Evolutionary conservation across 768 basidiomycete genomes (phyloP).

Genomic region (Podaxis mareebaensis): DNA sequence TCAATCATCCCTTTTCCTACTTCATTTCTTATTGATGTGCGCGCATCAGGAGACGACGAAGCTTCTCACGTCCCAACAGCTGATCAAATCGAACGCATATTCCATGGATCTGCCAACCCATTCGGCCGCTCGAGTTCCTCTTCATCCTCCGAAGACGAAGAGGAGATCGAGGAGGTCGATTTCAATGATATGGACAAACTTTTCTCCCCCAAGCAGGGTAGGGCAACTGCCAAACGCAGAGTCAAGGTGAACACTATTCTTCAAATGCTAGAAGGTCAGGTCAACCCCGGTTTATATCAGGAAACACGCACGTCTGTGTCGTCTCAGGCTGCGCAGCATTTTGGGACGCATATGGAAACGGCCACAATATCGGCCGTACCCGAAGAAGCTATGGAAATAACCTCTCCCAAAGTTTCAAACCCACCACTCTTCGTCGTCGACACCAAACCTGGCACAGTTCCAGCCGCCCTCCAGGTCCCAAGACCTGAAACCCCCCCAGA

Average conservation of each 20-base stretch:
- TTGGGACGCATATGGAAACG: neutral
- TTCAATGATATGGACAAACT: constrained; percentile 61
- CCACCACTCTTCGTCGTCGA: constrained; percentile 18
- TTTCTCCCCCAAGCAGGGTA: constrained; percentile 26
- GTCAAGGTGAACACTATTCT: constrained; percentile 18
- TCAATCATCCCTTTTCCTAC: neutral
- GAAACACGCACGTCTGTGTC: neutral
- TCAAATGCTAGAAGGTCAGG: constrained; percentile 24
- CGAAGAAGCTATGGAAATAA: neutral
- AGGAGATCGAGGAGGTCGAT: constrained; percentile 60
- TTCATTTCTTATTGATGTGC: constrained; percentile 8
- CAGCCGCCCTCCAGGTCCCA: constrained; percentile 16
- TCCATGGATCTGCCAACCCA: constrained; percentile 38
- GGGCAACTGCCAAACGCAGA: constrained; percentile 17
- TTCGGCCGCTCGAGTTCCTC: constrained; percentile 23
- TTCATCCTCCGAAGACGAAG: constrained; percentile 33
- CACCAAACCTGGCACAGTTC: constrained; percentile 20
- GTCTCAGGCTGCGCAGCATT: neutral
- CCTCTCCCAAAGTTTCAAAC: constrained; percentile 7
- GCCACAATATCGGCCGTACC: neutral
- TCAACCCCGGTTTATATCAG: neutral
- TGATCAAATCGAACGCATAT: constrained; percentile 63
- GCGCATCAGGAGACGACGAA: constrained; percentile 44
- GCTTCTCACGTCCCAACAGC: constrained; percentile 68
- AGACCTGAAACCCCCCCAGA: constrained; percentile 23